A percentile compares a stretch with the other conserved stretches of the same genome.
Evolutionary conservation across 2,329 filamentous ascomycete species (phyloP).

Genomic region (Cryoendolithus antarcticus): DNA sequence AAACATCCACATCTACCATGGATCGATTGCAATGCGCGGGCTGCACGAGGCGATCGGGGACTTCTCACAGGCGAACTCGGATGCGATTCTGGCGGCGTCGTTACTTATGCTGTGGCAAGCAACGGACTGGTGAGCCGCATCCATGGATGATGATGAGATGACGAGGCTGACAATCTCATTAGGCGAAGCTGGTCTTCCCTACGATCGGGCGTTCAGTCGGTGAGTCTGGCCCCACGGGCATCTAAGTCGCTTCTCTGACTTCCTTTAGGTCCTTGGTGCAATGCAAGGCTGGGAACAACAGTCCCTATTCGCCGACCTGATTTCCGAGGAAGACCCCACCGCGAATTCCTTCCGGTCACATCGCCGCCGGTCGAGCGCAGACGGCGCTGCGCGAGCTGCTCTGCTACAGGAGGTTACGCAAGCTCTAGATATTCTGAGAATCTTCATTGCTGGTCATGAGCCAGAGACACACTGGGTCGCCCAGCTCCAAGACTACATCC

Average conservation of each 20-base stretch:
- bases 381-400: constrained; percentile 11
- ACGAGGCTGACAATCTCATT: constrained; percentile 11
- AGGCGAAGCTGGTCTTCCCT: constrained; percentile 89
- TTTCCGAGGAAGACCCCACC: constrained; percentile 53
- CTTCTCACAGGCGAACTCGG: constrained; percentile 77
- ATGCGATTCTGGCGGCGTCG: constrained; percentile 83
- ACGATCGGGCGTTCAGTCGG: constrained; percentile 81
- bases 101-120: constrained; percentile 92
- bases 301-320: constrained; percentile 73
- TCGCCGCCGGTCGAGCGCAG: constrained; percentile 10
- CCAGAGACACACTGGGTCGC: constrained; percentile 34
- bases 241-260: constrained; percentile 9
- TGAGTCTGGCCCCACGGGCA: constrained; percentile 34
- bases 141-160: background rate
- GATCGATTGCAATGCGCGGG: constrained; percentile 72
- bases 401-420: constrained; percentile 29
- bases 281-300: constrained; percentile 86
- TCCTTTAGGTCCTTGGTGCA: constrained; percentile 61
- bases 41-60: constrained; percentile 74
- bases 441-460: constrained; percentile 31
- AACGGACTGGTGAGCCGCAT: constrained; percentile 70
- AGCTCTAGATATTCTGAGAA: constrained; percentile 31
- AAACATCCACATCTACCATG: constrained; percentile 81
- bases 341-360: constrained; percentile 11
- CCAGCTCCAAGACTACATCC: constrained; percentile 35